Conservation (phyloP, 2,329 filamentous ascomycete genomes). For the Tolypocladium cylindrosporum region DNA sequence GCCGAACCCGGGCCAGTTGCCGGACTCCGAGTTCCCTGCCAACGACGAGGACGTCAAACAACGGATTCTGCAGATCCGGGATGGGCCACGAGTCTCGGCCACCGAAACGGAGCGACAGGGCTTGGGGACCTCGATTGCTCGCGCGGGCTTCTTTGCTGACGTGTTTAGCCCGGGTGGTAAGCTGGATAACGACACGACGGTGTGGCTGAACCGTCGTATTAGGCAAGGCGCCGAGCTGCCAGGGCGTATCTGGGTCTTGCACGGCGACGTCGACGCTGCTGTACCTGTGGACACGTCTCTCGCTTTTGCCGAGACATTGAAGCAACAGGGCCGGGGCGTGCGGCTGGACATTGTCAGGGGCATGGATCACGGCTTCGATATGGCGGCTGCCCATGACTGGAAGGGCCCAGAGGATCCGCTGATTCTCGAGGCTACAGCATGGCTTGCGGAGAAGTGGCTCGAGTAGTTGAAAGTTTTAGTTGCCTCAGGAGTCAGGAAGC, state of each 20-base stretch:
- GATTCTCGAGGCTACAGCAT: background rate
- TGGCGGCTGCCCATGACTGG: background rate
- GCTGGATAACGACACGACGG: background rate
- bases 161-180: background rate
- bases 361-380: background rate
- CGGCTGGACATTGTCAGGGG: background rate
- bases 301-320: background rate
- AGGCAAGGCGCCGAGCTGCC: background rate
- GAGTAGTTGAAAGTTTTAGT: background rate
- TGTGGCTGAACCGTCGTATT: background rate
- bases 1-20: background rate
- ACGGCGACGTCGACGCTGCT: slow-evolving; percentile 1
- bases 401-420: background rate
- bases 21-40: background rate
- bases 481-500: no score
- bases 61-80: no score
- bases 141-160: background rate
- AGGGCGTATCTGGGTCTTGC: slow-evolving; percentile 1
- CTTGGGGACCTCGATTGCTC: background rate
- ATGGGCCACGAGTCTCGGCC: background rate
- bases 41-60: background rate
- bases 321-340: background rate
- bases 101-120: background rate
- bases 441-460: background rate
- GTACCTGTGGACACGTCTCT: background rate